A percentile compares a stretch with the other conserved stretches of the same genome.
These are phyloP conservation scores for Angomonas deanei DNA, from an alignment of 208 protist genomes.

Conservation along the genomic window DNA sequence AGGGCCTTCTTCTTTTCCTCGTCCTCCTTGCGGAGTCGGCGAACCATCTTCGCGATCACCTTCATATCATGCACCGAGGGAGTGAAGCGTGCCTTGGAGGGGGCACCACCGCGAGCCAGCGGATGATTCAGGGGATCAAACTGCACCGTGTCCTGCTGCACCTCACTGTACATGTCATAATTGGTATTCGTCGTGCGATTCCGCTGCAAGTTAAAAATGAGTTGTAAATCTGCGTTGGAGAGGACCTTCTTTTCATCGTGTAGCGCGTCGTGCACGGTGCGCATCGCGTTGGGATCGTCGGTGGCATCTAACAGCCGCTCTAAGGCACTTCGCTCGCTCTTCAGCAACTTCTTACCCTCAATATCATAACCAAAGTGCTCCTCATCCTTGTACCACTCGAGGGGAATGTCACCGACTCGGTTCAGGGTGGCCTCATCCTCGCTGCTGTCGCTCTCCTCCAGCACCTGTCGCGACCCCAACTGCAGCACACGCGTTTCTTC, in stretches of 20 bases:
- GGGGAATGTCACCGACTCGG: slow-evolving; percentile 90
- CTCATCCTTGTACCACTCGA: slow-evolving; percentile 95
- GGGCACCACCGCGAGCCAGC: slow-evolving; percentile 75
- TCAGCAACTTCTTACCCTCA: slow-evolving; percentile 89
- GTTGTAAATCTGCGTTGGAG: slow-evolving; percentile 85
- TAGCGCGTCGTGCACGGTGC: slow-evolving; percentile 89
- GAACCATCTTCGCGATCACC: slow-evolving; percentile 88
- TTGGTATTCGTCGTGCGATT: slow-evolving; percentile 83
- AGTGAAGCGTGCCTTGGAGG: slow-evolving; percentile 80
- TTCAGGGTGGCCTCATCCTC: slow-evolving; percentile 89
- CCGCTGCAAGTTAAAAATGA: slow-evolving; percentile 92
- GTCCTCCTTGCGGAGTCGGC: slow-evolving; percentile 56
- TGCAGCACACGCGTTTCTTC: slow-evolving; percentile 35
- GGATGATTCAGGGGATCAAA: slow-evolving; percentile 92
- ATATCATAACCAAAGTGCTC: slow-evolving; percentile 91
- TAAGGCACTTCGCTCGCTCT: slow-evolving; percentile 78
- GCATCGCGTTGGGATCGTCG: slow-evolving; percentile 88
- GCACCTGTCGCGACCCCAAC: slow-evolving; percentile 65
- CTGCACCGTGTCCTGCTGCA: slow-evolving; percentile 69
- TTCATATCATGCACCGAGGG: slow-evolving; percentile 88
- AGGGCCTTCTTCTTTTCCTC: slow-evolving; percentile 21
- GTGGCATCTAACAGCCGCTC: slow-evolving; percentile 88
- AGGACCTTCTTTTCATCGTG: slow-evolving; percentile 88
- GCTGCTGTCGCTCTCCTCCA: slow-evolving; percentile 85
- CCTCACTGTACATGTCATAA: slow-evolving; percentile 90